A percentile compares a stretch with the other conserved stretches of the same genome.
phyloP scores from a whole-genome alignment of 2,329 filamentous ascomycete species.

The Alternaria ethzedia region DNA sequence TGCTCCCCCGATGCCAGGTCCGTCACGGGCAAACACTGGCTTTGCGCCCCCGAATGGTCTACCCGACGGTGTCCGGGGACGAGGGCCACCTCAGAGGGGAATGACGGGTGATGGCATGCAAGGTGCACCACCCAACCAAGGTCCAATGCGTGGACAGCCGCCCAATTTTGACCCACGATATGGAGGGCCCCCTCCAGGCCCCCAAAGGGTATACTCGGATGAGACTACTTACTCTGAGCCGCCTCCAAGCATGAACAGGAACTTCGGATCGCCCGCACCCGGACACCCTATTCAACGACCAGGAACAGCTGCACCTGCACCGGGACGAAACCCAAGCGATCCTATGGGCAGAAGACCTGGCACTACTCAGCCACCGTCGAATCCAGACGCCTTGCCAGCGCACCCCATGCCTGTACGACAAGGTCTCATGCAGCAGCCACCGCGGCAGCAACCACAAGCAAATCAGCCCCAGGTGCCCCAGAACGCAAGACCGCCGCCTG shows the following conservation, averaged over 20 bases:
- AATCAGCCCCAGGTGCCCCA: conserved; percentile 34
- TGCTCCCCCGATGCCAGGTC: conserved; percentile 55
- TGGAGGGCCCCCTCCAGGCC: conserved; percentile 35
- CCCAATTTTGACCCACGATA: conserved; percentile 38
- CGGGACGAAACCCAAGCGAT: conserved; percentile 36
- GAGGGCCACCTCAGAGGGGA: conserved; percentile 34
- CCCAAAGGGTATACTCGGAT: conserved; percentile 43
- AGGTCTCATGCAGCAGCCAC: conserved; percentile 52
- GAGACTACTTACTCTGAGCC: conserved; percentile 47
- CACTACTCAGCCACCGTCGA: conserved; percentile 51
- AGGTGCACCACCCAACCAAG: conserved; percentile 23
- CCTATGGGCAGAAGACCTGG: conserved; percentile 42
- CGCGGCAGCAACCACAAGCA: conserved; percentile 20
- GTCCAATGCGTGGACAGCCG: conserved; percentile 26
- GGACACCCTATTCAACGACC: conserved; percentile 37
- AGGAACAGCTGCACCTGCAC: conserved; percentile 40
- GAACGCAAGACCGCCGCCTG: conserved; percentile 55
- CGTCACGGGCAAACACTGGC: conserved; percentile 58
- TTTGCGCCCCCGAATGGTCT: conserved; percentile 31
- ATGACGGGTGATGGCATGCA: conserved; percentile 17
- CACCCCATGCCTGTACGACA: conserved; percentile 63
- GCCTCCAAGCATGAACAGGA: conserved; percentile 39
- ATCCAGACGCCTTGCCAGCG: conserved; percentile 62
- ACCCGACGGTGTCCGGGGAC: conserved; percentile 35
- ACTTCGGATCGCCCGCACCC: conserved; percentile 30